Base-by-base conservation (phyloP, 139 green algal genomes). In the Diplosphaera chodatii region DNA sequence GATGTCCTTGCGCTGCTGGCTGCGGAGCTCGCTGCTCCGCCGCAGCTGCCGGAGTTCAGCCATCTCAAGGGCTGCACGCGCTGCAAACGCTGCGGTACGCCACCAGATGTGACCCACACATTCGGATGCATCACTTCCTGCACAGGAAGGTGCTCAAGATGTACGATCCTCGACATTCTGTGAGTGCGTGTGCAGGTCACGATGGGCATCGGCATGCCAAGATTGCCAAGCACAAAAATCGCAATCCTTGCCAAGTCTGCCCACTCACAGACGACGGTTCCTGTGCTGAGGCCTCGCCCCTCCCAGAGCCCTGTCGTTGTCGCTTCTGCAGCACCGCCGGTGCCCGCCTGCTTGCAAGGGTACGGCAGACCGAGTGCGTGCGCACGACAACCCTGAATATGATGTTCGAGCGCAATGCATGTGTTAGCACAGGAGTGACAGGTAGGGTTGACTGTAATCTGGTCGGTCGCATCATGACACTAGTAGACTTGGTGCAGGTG, bases 41-140 rank as follows among this genome's bases (percentile, higher is more conserved):
- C 25, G 37, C 34, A 33, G 6, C 25, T 37, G 3, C 48, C 55
- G 64, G 40, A 77, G 55, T 67, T 37, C 27, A 21, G 16, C 0
- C 4, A 48, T 28, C 62, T 81, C n/a, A 30, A 64, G 41, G 48
- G 31, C 4, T 68, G 79, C 2, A 74, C 40, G 2, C 55, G 62
- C 10, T 80, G 75, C 66, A 80, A 71, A 6, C 71, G 75, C 31
- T 80, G 71, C 62, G 31, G 48, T 59, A 18, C 48, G 48, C 13
- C n/a, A n/a, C n/a, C n/a, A n/a, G n/a, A n/a, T n/a, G n/a, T n/a
- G n/a, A n/a, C n/a, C n/a, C n/a, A n/a, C n/a, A n/a, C n/a, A n/a
- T n/a, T n/a, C n/a, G n/a, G n/a, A n/a, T n/a, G n/a, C n/a, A n/a
- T n/a, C n/a, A n/a, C n/a, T n/a, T n/a, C n/a, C n/a, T n/a, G n/a